Evolutionary conservation across 1,284 basidiomycete genomes (phyloP), one percentile per base, ranked within the genome.

Genomic region (Kwoniella shivajii): DNA sequence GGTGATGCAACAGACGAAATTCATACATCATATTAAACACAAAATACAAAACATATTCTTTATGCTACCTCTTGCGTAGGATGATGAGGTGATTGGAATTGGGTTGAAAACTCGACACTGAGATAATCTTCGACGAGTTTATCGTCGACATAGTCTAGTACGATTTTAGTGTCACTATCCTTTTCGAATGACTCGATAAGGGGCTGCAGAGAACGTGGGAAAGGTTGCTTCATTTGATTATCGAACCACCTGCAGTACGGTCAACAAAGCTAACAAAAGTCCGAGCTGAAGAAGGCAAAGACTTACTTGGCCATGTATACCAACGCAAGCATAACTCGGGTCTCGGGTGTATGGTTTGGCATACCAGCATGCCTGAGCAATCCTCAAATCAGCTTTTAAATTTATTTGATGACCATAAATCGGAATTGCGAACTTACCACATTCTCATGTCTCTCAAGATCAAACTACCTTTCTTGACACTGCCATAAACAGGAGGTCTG

Each of bases 351-450:
- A 22, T 55, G 57, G 29, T 62, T 62, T 11, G 57, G 57, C 60
- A 62, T 62, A 39, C 60, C 60, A 20, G 60, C 60, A 38, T 62
- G 60, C 60, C 59, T 61, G 30, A 4, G 16, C 13, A 22, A 33
- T 39, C 36, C 22, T 14, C 26, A 41, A 7, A 41, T 41, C 18
- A 20, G 33, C 33, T 34, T 9, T 34, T 16, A 16, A 7, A 34
- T 34, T 34, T 16, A 34, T 30, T 30, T 4, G 14, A 6, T 13
- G 6, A 30, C 4, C 31, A 6, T n/a, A 22, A 27, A 26, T 3
- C 13, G 30, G 16, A 10, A 20, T n/a, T 20, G 11, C 20, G 5
- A 14, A 36, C 59, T 48, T 27, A 61, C 59, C 60, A 61, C 14
- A 54, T 36, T 22, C 60, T 53, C 7, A 61, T 39, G 37, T 61